Evolutionary conservation across 2,329 filamentous ascomycete genomes (phyloP), one percentile per base, ranked within the genome.

Genomic region (Penicillium glabrum): DNA sequence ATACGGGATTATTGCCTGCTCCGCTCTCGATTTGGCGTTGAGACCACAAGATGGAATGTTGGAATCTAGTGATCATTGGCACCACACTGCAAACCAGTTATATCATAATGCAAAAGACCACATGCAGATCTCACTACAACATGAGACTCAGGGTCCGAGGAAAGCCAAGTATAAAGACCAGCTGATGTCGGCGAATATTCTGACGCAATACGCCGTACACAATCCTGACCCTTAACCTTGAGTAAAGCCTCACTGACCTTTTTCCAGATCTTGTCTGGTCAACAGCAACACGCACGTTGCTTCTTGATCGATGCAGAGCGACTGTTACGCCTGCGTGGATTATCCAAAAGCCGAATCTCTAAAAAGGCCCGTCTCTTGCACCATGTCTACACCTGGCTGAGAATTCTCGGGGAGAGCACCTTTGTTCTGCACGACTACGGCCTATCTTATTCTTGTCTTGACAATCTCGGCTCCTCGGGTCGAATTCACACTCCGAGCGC

Each of bases 91-190:
- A 1, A 63, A 63, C 5, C 61, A 67, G 24, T 60, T 67, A 21
- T 67, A 70, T 27, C 58, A 65, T 14, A 54, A 69, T 39, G 72
- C 72, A 1, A 72, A 67, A 53, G 65, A 68, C 33, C 64, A 71
- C 51, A 68, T 74, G 53, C 67, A 72, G 44, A 57, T 57, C 14
- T 73, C 71, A 5, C 35, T 75, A 13, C 63, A 68, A 26, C 45
- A 63, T 5, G 72, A 75, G 50, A 67, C 65, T 0, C 56, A 63
- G 8, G 66, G 67, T 1, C 60, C 67, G 10, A 65, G 65, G 29
- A 70, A 69, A 49, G 71, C 72, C 5, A 76, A 75, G 57, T 76
- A 75, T 27, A 76, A 76, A 53, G 72, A 76, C 23, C 72, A 74
- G 51, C 56, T 75, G 23, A 75, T 74, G 70, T 71, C 72, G 9